phyloP scores from a whole-genome alignment of 2,329 filamentous ascomycete genomes.

The Fusarium sp. region DNA sequence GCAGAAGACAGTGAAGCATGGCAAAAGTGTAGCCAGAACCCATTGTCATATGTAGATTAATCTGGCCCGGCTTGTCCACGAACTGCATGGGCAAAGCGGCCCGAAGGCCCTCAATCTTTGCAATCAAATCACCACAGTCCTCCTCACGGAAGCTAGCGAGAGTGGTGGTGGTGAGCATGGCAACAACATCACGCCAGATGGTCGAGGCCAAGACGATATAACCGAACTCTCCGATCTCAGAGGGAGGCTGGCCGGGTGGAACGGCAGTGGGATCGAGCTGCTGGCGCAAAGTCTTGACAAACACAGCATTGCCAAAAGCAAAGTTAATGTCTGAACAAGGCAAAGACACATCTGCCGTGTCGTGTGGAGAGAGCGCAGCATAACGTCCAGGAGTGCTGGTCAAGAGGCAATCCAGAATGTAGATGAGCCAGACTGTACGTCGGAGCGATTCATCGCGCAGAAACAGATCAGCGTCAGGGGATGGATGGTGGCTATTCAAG shows the following conservation, averaged over 20 bases:
- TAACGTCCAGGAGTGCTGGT: slow-evolving; percentile 73
- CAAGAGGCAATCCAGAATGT: slow-evolving; percentile 73
- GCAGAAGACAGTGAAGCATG: slow-evolving; percentile 72
- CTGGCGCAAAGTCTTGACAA: slow-evolving; percentile 67
- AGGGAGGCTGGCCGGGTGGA: slow-evolving; percentile 55
- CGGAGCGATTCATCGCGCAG: slow-evolving; percentile 72
- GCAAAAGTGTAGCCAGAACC: slow-evolving; percentile 73
- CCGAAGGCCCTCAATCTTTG: slow-evolving; percentile 68
- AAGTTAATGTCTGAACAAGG: slow-evolving; percentile 73
- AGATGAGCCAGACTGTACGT: slow-evolving; percentile 72
- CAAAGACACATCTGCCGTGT: slow-evolving; percentile 68
- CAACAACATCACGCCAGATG: slow-evolving; percentile 72
- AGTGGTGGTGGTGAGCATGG: slow-evolving; percentile 69
- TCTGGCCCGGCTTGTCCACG: slow-evolving; percentile 71
- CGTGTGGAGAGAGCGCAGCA: slow-evolving; percentile 67
- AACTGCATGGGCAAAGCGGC: slow-evolving; percentile 70
- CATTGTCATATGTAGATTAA: slow-evolving; percentile 74
- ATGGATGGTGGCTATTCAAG: slow-evolving; percentile 66
- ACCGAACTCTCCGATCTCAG: slow-evolving; percentile 72
- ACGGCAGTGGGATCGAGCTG: slow-evolving; percentile 55
- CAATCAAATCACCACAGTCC: slow-evolving; percentile 64
- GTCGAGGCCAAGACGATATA: slow-evolving; percentile 72
- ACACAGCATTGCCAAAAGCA: slow-evolving; percentile 71
- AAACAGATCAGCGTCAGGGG: slow-evolving; percentile 68
- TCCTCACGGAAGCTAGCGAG: slow-evolving; percentile 67